A percentile compares a stretch with the other conserved stretches of the same genome.
Conservation (phyloP, 768 basidiomycete genomes). For the Calocybe gangraenosa region DNA sequence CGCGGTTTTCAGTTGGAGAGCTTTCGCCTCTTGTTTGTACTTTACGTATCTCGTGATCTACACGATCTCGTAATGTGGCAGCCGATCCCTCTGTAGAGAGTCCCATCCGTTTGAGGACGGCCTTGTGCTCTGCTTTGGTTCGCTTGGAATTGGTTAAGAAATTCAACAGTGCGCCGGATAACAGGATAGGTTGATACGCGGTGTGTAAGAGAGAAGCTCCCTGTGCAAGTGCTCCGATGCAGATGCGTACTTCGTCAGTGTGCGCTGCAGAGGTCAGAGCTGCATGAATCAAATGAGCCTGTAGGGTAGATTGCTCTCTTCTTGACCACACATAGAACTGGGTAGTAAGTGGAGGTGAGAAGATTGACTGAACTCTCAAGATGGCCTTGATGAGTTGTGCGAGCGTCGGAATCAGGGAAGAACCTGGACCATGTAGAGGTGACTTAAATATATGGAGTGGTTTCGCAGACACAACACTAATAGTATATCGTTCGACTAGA, state of each 20-base stretch:
- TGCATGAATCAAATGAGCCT: conserved; percentile 36
- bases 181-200: conserved; percentile 41
- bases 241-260: conserved; percentile 34
- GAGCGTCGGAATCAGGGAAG: conserved; percentile 31
- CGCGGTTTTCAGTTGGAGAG: conserved; percentile 21
- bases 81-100: conserved; percentile 32
- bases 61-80: conserved; percentile 31
- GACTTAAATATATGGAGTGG: conserved; percentile 14
- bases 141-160: conserved; percentile 34
- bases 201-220: conserved; percentile 46
- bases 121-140: conserved; percentile 33
- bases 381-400: conserved; percentile 32
- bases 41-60: conserved; percentile 31
- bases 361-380: conserved; percentile 15
- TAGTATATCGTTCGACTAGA: conserved; percentile 31
- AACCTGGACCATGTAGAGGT: conserved; percentile 22
- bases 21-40: conserved; percentile 27
- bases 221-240: conserved; percentile 47
- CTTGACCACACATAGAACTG: conserved; percentile 49
- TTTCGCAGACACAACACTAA: conserved; percentile 26
- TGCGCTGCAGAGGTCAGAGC: conserved; percentile 31
- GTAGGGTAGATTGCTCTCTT: conserved; percentile 33
- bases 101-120: conserved; percentile 36
- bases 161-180: conserved; percentile 39
- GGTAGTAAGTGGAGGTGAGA: conserved; percentile 22